A percentile compares a stretch with the other conserved stretches of the same genome.
phyloP scores from a whole-genome alignment of 345 rosid genomes.

The Excoecaria agallocha region DNA sequence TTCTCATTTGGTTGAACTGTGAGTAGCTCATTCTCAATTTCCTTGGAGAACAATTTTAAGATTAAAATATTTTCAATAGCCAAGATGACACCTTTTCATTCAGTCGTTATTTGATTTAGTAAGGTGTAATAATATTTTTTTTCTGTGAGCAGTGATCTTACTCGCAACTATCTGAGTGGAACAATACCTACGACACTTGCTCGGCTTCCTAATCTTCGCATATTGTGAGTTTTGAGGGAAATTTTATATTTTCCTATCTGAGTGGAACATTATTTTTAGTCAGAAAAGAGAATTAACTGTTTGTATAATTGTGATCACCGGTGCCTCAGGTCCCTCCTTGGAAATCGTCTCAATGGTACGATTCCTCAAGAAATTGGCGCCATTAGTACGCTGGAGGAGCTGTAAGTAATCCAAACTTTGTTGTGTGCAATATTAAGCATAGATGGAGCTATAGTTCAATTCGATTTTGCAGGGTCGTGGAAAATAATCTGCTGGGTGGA shows the following conservation, averaged over 20 bases:
- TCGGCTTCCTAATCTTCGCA: conserved; percentile 43
- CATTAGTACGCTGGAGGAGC: conserved; percentile 43
- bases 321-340: conserved; percentile 46
- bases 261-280: no score
- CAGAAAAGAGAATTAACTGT: no score
- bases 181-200: conserved; percentile 55
- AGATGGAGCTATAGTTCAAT: neutral
- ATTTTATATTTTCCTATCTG: no score
- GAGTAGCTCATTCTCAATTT: neutral
- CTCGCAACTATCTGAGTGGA: conserved; percentile 70
- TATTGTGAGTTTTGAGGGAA: neutral
- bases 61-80: no score
- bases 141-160: conserved; percentile 53
- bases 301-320: no score
- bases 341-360: conserved; percentile 64
- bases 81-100: neutral
- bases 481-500: conserved; percentile 60
- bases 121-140: neutral
- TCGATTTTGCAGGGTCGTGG: conserved; percentile 51
- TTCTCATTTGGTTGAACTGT: conserved; percentile 1
- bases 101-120: neutral
- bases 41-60: neutral
- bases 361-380: conserved; percentile 60
- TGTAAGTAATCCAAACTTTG: conserved; percentile 47
- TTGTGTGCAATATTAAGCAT: neutral